Percentiles rank a stretch among this genome's conserved stretches.
Conservation (phyloP, 768 basidiomycete species). For the Leucocoprinus leucothites region DNA sequence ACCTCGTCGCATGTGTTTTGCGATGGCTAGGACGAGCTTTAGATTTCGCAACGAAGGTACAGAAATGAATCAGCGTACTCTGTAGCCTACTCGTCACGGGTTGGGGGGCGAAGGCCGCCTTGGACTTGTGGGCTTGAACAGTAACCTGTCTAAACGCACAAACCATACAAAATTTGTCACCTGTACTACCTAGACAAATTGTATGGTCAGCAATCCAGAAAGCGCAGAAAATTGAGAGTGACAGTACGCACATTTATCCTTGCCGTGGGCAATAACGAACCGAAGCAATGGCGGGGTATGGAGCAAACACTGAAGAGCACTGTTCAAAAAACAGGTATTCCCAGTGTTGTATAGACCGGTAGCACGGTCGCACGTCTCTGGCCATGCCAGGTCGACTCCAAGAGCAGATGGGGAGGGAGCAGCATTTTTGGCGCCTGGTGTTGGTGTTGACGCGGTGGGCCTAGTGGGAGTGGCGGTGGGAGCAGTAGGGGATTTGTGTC, state of each 20-base stretch:
- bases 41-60: conserved; percentile 4
- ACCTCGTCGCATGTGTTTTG: conserved; percentile 87
- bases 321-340: conserved; percentile 97
- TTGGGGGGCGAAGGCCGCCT: conserved; percentile 57
- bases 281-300: conserved; percentile 88
- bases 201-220: not conserved
- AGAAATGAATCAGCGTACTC: conserved; percentile 38
- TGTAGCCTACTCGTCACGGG: conserved; percentile 66
- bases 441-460: conserved; percentile 22
- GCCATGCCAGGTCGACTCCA: conserved; percentile 65
- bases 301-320: conserved; percentile 87
- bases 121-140: conserved; percentile 45
- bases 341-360: conserved; percentile 79
- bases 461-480: conserved; percentile 17
- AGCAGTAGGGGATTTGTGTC: conserved; percentile 1
- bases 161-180: conserved; percentile 75
- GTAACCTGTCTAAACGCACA: conserved; percentile 66
- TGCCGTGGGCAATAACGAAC: conserved; percentile 49
- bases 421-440: conserved; percentile 24
- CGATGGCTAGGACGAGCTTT: conserved; percentile 58
- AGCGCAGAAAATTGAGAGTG: not conserved
- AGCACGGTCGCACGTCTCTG: conserved; percentile 42
- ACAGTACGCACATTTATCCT: conserved; percentile 57
- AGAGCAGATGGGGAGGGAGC: conserved; percentile 27
- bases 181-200: conserved; percentile 28